A percentile compares a stretch with the other conserved stretches of the same genome.
Evolutionary conservation across 257 asterid genomes (phyloP).

Genomic region (Cynanchum wilfordii): DNA sequence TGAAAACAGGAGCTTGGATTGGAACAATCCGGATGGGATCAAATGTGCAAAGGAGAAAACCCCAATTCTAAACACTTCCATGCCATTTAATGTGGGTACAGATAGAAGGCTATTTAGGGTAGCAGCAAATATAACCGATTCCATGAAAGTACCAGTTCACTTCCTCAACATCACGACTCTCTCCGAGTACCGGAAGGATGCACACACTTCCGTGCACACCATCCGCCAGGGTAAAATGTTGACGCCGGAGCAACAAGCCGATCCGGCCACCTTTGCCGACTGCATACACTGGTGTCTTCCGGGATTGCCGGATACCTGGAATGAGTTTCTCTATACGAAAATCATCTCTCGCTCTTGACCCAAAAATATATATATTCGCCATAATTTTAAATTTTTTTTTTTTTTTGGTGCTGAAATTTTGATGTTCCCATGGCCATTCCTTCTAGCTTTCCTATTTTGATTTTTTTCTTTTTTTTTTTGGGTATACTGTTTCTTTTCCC

Average conservation of each 20-base stretch:
- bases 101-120: constrained; percentile 40
- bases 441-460: not conserved
- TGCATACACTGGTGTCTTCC: constrained; percentile 91
- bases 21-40: constrained; percentile 69
- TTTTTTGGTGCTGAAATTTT: constrained; percentile 5
- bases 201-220: constrained; percentile 74
- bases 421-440: not conserved
- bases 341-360: constrained; percentile 33
- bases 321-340: constrained; percentile 44
- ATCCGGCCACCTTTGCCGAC: constrained; percentile 58
- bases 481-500: not conserved
- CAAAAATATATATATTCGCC: no score
- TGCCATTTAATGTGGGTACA: constrained; percentile 57
- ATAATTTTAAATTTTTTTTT: not conserved
- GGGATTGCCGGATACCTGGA: constrained; percentile 77
- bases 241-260: constrained; percentile 54
- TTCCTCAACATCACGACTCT: constrained; percentile 58
- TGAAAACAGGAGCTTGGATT: constrained; percentile 66
- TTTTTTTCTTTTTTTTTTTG: not conserved
- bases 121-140: constrained; percentile 55
- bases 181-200: constrained; percentile 74
- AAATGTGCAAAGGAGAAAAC: constrained; percentile 66
- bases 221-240: constrained; percentile 65
- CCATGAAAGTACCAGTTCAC: constrained; percentile 39
- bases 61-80: constrained; percentile 58